Percentiles rank a stretch among this genome's conserved stretches.
Conservation (phyloP, 2,329 filamentous ascomycete species). For the Fusarium torulosum region DNA sequence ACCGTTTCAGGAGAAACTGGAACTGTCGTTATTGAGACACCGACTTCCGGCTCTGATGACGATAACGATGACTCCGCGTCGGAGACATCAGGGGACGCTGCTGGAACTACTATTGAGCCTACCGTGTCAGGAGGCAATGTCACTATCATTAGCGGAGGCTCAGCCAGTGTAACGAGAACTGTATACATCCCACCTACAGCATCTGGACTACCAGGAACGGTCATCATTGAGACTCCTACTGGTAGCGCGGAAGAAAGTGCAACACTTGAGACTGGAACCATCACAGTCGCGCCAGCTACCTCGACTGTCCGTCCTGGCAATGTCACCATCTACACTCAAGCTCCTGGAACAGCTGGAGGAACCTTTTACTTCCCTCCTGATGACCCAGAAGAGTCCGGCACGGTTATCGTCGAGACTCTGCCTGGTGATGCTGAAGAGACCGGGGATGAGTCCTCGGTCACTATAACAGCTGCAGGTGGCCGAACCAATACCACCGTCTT, state of each 20-base stretch:
- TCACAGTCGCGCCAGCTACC: neutral
- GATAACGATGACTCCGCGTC: neutral
- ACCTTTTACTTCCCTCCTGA: constrained; percentile 25
- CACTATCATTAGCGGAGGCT: neutral
- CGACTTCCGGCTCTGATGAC: neutral
- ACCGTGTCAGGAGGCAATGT: constrained; percentile 4
- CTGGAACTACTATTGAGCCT: constrained; percentile 1
- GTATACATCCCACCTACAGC: constrained; percentile 11
- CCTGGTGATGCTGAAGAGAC: neutral
- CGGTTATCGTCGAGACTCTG: constrained; percentile 6
- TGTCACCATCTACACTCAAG: constrained; percentile 9
- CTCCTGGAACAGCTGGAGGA: neutral
- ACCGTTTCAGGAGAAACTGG: constrained; percentile 3
- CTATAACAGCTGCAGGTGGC: neutral
- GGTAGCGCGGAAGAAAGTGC: neutral
- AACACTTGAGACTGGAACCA: neutral
- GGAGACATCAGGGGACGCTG: neutral
- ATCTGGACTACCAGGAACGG: constrained; percentile 5
- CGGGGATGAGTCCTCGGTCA: neutral
- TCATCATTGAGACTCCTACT: constrained; percentile 18
- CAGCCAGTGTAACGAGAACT: constrained; percentile 1
- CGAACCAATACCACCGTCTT: constrained; percentile 13
- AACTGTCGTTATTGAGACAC: constrained; percentile 17
- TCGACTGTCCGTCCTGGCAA: neutral
- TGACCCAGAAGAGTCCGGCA: neutral